Evolutionary conservation across 129 eudicot species (phyloP), one percentile per base, ranked within the genome.

Genomic region (Chrysanthemum seticuspe): DNA sequence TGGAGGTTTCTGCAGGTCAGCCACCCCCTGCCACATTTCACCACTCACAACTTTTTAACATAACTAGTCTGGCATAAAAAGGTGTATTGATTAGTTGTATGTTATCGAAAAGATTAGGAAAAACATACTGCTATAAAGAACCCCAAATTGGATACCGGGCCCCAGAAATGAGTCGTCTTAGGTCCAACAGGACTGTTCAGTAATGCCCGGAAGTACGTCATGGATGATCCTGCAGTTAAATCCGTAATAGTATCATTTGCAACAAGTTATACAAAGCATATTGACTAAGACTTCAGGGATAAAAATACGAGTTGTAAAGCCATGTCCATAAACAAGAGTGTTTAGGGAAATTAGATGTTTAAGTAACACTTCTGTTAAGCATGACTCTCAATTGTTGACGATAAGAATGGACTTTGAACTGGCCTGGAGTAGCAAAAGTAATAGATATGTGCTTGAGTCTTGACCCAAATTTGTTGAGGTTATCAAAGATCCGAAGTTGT

Each of bases 1-100:
- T 18, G 96, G 95, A 27, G 98, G 98, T 78, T 92, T 92, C 57
- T 92, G 69, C 77, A 82, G 85, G 83, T 92, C 98, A 44, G 86
- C 95, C 60, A 92, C 78, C 55, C 95, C 98, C 96, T 92, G 80
- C 65, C 73, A 79, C 69, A 52, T 73, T 25, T 61, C 15, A 73
- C 14, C 68, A 49, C 18, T 61, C 8, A 11, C 36, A 36, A 36
- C 14, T 36, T 2, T 40, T 15, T 36, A 65, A 4, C 14, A 5
- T 36, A 40, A 40, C 5, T 52, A 47, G 11, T 59, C 23, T 6
- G 45, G 57, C 58, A 53, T 3, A 53, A 5, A 9, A 13, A 52
- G 18, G 57, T 29, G 10, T 13, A 62, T 23, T 29, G 0, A 53
- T 68, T 0, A 53, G 29, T 52, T 9, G 19, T 29, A 29, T 15